Conservation (phyloP, 164 flowering plant genomes). For the Tetrastigma voinierianum region DNA sequence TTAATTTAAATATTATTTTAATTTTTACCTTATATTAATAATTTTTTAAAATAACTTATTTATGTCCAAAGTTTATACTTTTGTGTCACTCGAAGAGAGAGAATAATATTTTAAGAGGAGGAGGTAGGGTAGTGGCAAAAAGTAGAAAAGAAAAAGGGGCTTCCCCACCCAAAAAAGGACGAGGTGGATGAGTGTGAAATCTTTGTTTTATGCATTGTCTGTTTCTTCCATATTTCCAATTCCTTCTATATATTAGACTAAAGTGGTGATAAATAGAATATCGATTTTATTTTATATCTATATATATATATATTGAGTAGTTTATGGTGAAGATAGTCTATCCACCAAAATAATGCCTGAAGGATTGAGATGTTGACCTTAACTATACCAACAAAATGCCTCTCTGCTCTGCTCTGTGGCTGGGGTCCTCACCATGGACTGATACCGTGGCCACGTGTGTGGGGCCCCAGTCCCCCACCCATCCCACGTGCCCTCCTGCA, state of each 20-base stretch:
- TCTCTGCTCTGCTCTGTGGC: conserved; percentile 1
- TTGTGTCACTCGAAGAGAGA: neutral
- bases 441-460: conserved; percentile 44
- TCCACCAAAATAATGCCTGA: conserved; percentile 28
- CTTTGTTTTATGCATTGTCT: conserved; percentile 25
- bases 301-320: no score
- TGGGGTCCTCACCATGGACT: conserved; percentile 26
- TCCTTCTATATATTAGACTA: conserved; percentile 5
- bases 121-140: conserved; percentile 8
- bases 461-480: conserved; percentile 16
- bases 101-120: neutral
- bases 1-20: no score
- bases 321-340: conserved; percentile 19
- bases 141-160: conserved; percentile 10
- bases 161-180: conserved; percentile 5
- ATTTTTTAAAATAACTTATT: no score
- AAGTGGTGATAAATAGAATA: neutral
- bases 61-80: no score
- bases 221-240: neutral
- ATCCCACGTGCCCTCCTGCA: conserved; percentile 8
- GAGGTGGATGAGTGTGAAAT: conserved; percentile 10
- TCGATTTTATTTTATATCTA: neutral
- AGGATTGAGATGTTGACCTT: conserved; percentile 39
- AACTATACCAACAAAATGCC: conserved; percentile 33
- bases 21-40: no score